Conservation (phyloP, 345 rosid species). For the Arabis alpina region DNA sequence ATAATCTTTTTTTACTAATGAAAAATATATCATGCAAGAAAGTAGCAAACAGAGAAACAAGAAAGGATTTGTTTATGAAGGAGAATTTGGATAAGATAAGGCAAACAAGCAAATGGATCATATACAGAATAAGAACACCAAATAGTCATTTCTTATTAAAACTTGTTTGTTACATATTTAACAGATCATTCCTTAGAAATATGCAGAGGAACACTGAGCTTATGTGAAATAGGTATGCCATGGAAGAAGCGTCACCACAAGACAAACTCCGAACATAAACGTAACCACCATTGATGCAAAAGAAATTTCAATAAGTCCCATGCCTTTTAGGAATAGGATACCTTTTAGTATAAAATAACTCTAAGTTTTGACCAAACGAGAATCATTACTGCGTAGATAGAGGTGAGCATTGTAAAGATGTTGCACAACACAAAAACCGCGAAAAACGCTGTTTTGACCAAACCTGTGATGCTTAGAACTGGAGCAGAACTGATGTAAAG, state of each 20-base stretch:
- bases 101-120: not conserved
- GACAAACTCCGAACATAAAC: conserved; percentile 19
- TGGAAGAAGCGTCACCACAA: not conserved
- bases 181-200: too few relatives aligned
- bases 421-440: not conserved
- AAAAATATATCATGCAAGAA: conserved; percentile 4
- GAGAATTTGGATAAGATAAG: not conserved
- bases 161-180: too few relatives aligned
- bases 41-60: not conserved
- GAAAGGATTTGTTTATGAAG: not conserved
- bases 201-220: too few relatives aligned
- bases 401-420: not conserved
- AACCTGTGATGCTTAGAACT: conserved; percentile 13
- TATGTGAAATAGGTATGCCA: not conserved
- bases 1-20: not conserved
- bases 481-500: not conserved
- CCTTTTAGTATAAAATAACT: not conserved
- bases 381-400: not conserved
- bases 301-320: not conserved
- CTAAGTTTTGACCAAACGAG: conserved; percentile 14
- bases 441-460: conserved; percentile 23
- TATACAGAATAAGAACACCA: not conserved
- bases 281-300: conserved; percentile 16
- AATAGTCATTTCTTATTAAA: not conserved
- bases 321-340: not conserved